Conservation (phyloP, 805 yeast species). For the Saccharomycopsis fibuligera region DNA sequence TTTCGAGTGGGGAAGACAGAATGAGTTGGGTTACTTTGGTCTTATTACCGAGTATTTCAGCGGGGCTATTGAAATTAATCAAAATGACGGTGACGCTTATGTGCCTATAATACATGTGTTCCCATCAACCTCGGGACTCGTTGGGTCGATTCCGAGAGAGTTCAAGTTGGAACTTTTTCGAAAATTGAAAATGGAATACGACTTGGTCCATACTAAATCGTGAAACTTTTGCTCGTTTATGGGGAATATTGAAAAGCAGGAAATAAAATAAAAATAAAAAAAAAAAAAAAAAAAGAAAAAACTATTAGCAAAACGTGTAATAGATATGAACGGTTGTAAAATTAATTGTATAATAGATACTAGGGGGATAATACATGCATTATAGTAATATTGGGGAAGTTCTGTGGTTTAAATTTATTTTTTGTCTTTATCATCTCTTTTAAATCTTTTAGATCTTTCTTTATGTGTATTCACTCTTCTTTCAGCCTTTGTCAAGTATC, state of each 20-base stretch:
- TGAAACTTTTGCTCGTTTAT: no score
- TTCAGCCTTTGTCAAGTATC: slow-evolving; percentile 79
- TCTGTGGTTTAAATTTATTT: no score
- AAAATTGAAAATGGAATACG: slow-evolving; percentile 5
- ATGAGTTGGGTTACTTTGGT: slow-evolving; percentile 2
- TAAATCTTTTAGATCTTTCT: slow-evolving; percentile 30
- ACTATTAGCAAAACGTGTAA: no score
- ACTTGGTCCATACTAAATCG: no score
- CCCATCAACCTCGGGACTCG: slow-evolving; percentile 18
- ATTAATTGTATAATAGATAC: no score
- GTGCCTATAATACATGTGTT: slow-evolving; percentile 9
- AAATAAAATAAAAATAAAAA: no score
- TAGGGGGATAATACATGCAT: no score
- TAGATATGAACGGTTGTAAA: no score
- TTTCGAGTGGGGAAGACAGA: slow-evolving; percentile 51
- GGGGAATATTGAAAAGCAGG: no score
- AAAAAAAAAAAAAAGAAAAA: no score
- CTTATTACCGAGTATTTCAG: slow-evolving; percentile 4
- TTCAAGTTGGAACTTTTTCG: slow-evolving; percentile 9
- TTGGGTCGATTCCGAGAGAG: slow-evolving; percentile 13
- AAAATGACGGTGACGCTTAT: background rate
- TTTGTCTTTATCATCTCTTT: background rate
- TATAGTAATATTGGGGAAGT: no score
- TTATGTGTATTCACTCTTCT: slow-evolving; percentile 55
- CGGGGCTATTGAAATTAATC: background rate